phyloP scores from a whole-genome alignment of 805 yeast species.

The Schwanniomyces polymorphus region DNA sequence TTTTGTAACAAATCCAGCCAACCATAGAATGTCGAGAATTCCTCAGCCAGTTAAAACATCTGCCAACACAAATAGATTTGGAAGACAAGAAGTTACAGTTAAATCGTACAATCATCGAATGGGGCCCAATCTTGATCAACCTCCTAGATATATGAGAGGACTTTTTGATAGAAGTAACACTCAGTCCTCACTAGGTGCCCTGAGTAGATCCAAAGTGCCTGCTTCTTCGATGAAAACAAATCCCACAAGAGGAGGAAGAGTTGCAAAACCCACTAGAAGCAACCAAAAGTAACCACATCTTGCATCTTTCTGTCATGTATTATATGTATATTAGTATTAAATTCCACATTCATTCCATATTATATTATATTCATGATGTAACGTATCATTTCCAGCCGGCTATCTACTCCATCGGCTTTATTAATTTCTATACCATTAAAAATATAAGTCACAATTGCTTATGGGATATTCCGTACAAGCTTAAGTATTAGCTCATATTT shows the following conservation, averaged over 20 bases:
- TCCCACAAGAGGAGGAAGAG: constrained; percentile 4
- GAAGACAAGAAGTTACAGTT: constrained; percentile 1
- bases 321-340: background rate
- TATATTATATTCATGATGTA: too few relatives aligned
- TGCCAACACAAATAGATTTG: constrained; percentile 1
- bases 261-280: constrained; percentile 2
- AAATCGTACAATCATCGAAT: constrained; percentile 2
- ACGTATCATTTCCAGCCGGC: too few relatives aligned
- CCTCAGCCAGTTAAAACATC: constrained; percentile 15
- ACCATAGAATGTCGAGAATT: constrained; percentile 15
- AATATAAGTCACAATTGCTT: background rate
- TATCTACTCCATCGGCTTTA: too few relatives aligned
- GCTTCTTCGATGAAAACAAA: background rate
- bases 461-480: constrained; percentile 10
- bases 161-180: constrained; percentile 24
- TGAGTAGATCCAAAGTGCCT: background rate
- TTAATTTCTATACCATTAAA: background rate
- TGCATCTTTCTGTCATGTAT: background rate
- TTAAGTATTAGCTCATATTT: constrained; percentile 37
- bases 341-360: too few relatives aligned
- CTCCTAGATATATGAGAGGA: constrained; percentile 43
- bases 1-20: constrained; percentile 24
- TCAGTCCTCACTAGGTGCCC: background rate
- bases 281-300: background rate
- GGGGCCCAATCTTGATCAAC: constrained; percentile 43